A percentile compares a stretch with the other conserved stretches of the same genome.
Evolutionary conservation across 305 asterid species (phyloP).

Genomic region (Nicotiana rustica): DNA sequence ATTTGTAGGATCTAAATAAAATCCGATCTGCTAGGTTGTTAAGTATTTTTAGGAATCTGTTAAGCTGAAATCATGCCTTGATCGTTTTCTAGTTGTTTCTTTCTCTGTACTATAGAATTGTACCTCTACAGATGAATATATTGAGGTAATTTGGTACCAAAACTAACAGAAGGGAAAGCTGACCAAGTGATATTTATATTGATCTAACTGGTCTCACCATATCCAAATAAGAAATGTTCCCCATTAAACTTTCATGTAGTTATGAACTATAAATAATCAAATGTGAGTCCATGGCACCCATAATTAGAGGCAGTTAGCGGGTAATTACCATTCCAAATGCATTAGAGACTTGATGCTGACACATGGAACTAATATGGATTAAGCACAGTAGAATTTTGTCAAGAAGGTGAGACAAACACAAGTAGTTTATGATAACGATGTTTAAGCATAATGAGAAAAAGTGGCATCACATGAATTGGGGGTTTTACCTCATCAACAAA

Average conservation of each 20-base stretch:
- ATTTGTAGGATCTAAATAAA: too few species aligned
- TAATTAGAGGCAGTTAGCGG: background rate
- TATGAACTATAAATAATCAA: constrained; percentile 6
- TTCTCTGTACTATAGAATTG: too few species aligned
- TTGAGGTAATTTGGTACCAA: too few species aligned
- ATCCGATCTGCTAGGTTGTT: too few species aligned
- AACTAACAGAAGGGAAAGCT: background rate
- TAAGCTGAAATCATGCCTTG: too few species aligned
- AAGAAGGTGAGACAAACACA: background rate
- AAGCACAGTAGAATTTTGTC: constrained; percentile 11
- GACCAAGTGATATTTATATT: constrained; percentile 7
- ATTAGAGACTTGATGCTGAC: constrained; percentile 9
- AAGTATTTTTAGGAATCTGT: too few species aligned
- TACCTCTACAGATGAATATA: too few species aligned
- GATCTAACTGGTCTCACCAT: background rate
- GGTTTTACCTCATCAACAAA: constrained; percentile 90
- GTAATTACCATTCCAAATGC: background rate
- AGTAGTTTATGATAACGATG: background rate
- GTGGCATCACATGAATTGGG: background rate
- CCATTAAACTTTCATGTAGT: constrained; percentile 25
- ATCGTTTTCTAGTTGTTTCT: too few species aligned
- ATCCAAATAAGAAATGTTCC: constrained; percentile 20
- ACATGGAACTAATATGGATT: background rate
- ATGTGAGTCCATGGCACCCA: background rate
- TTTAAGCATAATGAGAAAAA: constrained; percentile 23